Conservation (phyloP, 371 early-diverging fungal genomes). For the Nematocida ironsii region DNA sequence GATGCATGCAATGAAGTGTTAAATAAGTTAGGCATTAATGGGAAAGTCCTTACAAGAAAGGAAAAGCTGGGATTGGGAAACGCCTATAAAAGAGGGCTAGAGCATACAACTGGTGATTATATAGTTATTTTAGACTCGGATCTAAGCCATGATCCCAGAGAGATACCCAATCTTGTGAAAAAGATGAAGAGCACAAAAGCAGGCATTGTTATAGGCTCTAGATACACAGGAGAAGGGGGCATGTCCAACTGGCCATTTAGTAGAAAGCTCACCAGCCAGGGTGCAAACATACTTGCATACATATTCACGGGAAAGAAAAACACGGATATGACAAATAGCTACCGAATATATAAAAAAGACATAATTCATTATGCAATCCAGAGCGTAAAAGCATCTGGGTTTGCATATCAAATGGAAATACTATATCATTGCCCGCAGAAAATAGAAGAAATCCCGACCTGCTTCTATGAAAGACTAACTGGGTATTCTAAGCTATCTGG, state of each 20-base stretch:
- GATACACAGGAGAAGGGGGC: constrained; percentile 77
- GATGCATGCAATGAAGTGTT: constrained; percentile 81
- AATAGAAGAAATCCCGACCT: constrained; percentile 76
- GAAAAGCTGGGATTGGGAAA: constrained; percentile 93
- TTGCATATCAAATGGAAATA: constrained; percentile 99
- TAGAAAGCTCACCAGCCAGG: constrained; percentile 89
- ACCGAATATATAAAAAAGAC: constrained; percentile 87
- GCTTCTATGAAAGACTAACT: constrained; percentile 65
- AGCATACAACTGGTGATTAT: constrained; percentile 84
- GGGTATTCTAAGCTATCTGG: constrained; percentile 64
- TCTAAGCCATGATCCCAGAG: constrained; percentile 95
- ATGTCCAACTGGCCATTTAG: constrained; percentile 96
- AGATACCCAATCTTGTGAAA: constrained; percentile 76
- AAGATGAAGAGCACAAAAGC: constrained; percentile 73
- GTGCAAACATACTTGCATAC: constrained; percentile 90
- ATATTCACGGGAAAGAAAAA: constrained; percentile 79
- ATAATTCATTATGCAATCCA: constrained; percentile 79
- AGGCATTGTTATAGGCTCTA: constrained; percentile 90
- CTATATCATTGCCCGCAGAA: constrained; percentile 82
- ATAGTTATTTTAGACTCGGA: constrained; percentile 97
- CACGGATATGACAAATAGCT: constrained; percentile 90
- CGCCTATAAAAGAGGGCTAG: constrained; percentile 89
- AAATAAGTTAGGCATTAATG: constrained; percentile 2
- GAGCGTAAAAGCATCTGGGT: constrained; percentile 84
- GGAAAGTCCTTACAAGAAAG: constrained; percentile 80